Base-by-base conservation (phyloP, 164 flowering plant species). In the Stephania cephalantha region DNA sequence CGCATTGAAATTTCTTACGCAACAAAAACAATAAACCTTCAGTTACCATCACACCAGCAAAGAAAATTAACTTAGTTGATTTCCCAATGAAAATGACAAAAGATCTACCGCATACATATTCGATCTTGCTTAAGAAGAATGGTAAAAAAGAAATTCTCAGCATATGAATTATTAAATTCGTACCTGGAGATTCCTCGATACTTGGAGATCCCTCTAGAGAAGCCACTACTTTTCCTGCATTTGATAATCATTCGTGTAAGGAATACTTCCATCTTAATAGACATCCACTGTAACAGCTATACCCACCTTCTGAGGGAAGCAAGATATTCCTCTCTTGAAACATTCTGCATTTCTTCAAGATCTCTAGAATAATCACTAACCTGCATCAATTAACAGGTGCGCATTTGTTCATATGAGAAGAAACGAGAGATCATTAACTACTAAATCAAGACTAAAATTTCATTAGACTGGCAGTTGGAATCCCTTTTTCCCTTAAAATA, bases 191-290 rank as follows among this genome's bases (percentile, higher is more conserved):
- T 87, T 48, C 92, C 92, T 70, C 97, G 93, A 78, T 88, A 96
- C 82, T 94, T 96, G 25, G 97, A 86, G 55, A 89, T 82, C 70
- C 98, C 99, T 83, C 97, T 91, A 46, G 99, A 88, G 84, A 92
- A 94, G 74, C 98, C 95, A 81, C 98, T 94, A 83, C 97, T 94
- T 87, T 96, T 96, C 80, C 99, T 96, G 97, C 86, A 88, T 17
- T 64, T 67, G 17, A 52, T 15, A 69, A 82, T 42, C 35, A 77
- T 70, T 6, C 74, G 1, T 7, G 65, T 81, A 71, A 81, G 85
- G 53, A 79, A 74, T 35, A 44, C 42, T 42, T 31, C 42, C 22
- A 63, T 78, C 68, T 53, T 20, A 42, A 68, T 25, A 44, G 70
- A 15, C 71, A 58, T 52, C 31, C 9, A 72, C 15, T 52, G 61